Percentiles rank a stretch among this genome's conserved stretches.
phyloP scores from a whole-genome alignment of 2,329 filamentous ascomycete genomes.

The Botrytis galanthina region DNA sequence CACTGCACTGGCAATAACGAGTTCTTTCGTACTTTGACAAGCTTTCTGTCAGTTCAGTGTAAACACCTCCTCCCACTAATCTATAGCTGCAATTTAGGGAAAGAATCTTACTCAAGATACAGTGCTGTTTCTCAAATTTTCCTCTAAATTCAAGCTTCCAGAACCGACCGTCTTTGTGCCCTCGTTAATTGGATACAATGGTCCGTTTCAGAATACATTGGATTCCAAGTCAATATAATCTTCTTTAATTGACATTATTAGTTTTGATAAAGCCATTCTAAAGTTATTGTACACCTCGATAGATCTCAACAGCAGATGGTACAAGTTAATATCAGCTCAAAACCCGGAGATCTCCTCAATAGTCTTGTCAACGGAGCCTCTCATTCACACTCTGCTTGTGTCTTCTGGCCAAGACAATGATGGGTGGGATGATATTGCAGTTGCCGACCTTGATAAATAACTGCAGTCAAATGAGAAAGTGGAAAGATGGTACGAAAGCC shows the following conservation, averaged over 20 bases:
- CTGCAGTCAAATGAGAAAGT: not conserved
- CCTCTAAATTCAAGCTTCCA: not conserved
- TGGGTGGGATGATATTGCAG: not conserved
- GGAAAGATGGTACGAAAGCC: accelerated
- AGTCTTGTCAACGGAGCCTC: not conserved
- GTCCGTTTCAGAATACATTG: not conserved
- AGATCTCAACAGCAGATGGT: not conserved
- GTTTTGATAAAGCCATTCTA: not conserved
- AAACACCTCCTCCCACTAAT: accelerated
- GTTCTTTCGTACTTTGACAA: not conserved
- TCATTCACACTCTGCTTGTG: not conserved
- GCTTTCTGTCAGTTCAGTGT: not conserved
- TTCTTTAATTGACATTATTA: not conserved
- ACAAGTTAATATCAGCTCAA: accelerated
- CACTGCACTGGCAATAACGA: not conserved
- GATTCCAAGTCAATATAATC: not conserved
- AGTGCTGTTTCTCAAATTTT: not conserved
- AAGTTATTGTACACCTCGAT: too few relatives aligned
- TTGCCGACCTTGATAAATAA: not conserved
- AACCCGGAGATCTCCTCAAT: not conserved
- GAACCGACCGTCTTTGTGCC: not conserved
- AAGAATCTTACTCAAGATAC: not conserved
- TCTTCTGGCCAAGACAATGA: not conserved
- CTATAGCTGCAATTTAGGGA: not conserved
- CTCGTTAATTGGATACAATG: not conserved